Evolutionary conservation across 2,329 filamentous ascomycete genomes (phyloP), one percentile per base, ranked within the genome.

Genomic region (Xylariaceae sp.): DNA sequence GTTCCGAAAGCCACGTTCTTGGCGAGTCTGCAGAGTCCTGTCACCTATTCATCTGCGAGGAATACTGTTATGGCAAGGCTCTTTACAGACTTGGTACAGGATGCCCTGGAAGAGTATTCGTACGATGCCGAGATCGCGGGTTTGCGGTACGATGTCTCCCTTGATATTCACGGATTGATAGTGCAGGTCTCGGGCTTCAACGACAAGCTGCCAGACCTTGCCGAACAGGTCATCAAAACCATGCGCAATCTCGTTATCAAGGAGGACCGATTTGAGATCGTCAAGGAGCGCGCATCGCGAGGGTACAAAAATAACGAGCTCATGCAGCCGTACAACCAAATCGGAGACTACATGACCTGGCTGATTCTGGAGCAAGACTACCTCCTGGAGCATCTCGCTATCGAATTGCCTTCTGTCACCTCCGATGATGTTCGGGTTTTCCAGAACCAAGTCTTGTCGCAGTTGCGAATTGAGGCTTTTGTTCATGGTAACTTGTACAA

Each of bases 91-190:
- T 79, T 97, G 15, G 90, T 99, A 13, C 83, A 89, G 57, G 94
- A 99, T 74, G 90, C 90, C 1, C 76, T 99, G 30, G 89, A 90
- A 56, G 92, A 97, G 72, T 97, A 96, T 73, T 90, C 92, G 0
- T 99, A 99, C 69, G 93, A 97, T 73, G 94, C 94, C 0, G 92
- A 97, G 69, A 83, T 99, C 60, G 91, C 94, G 6, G 94, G 94
- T 0, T 75, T 99, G 50, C 84, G 89, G 61, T 97, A 97, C 71
- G 85, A 83, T 45, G 83, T 97, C n/a, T 80, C 80, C 3, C 82
- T 88, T 30, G 88, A 90, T 68, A 81, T 83, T 3, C 82, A 86
- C 37, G 92, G 92, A 0, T 72, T 97, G 35, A 87, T 89, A 59
- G 77, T 97, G 47, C 86, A 88, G 11, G 83, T 97, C 2, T 87